These are phyloP conservation scores for Ruellia speciosa DNA, from an alignment of 305 asterid species.

Conservation along the genomic window DNA sequence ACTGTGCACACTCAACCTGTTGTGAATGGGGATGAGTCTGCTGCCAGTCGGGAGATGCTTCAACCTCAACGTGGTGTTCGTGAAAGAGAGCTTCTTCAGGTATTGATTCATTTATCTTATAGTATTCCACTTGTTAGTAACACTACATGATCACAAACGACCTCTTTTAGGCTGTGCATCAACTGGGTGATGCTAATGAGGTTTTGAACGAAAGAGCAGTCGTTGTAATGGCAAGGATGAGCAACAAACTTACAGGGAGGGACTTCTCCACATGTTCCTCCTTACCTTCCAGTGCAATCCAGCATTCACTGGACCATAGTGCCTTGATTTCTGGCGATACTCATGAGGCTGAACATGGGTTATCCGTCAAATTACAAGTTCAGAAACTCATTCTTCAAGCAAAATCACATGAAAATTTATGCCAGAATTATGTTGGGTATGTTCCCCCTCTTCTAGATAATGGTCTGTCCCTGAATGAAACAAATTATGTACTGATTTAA, in stretches of 20 bases:
- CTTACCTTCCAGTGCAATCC: conserved; percentile 51
- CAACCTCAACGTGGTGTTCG: conserved; percentile 89
- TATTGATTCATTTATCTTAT: conserved; percentile 13
- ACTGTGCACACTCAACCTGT: conserved; percentile 52
- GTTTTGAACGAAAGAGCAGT: conserved; percentile 92
- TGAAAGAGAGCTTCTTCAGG: conserved; percentile 95
- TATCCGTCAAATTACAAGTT: conserved; percentile 90
- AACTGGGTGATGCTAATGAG: conserved; percentile 95
- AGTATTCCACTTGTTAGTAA: not conserved
- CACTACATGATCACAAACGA: conserved; percentile 16
- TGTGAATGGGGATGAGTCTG: conserved; percentile 58
- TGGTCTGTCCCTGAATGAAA: not conserved
- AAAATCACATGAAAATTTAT: conserved; percentile 75
- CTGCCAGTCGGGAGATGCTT: conserved; percentile 49
- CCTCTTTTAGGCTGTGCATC: conserved; percentile 70
- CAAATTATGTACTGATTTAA: not conserved
- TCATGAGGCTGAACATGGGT: conserved; percentile 90
- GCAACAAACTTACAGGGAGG: conserved; percentile 90
- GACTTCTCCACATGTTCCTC: conserved; percentile 62
- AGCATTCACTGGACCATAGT: conserved; percentile 55
- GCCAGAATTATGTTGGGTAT: conserved; percentile 98
- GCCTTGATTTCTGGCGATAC: conserved; percentile 55
- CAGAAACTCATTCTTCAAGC: conserved; percentile 95
- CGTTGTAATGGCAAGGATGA: conserved; percentile 96
- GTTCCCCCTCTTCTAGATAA: conserved; percentile 7